These are phyloP conservation scores for Pseudogymnoascus sp. DNA, from an alignment of 2,329 filamentous ascomycete species.

Conservation along the genomic window DNA sequence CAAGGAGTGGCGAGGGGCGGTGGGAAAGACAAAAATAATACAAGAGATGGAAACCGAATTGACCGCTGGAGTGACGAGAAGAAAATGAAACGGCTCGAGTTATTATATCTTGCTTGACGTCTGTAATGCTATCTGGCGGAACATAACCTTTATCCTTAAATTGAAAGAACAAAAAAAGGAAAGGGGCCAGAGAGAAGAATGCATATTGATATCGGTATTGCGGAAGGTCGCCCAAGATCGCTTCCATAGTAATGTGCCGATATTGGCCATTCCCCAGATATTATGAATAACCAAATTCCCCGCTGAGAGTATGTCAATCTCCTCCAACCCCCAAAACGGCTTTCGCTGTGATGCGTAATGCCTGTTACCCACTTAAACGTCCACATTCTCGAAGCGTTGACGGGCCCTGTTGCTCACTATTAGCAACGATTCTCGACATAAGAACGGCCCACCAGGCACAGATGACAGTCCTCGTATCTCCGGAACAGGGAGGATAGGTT, in stretches of 20 bases:
- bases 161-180: not conserved
- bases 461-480: constrained; percentile 1
- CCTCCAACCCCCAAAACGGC: not conserved
- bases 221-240: constrained; percentile 4
- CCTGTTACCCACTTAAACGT: constrained; percentile 7
- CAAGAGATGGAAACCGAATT: not conserved
- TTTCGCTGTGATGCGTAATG: constrained; percentile 2
- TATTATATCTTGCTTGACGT: constrained; percentile 4
- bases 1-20: not conserved
- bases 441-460: not conserved
- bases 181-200: not conserved
- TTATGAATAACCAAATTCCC: not conserved
- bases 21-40: not conserved
- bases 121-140: constrained; percentile 1
- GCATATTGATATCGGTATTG: constrained; percentile 7
- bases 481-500: constrained; percentile 3
- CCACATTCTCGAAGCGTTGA: not conserved
- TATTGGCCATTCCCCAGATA: constrained; percentile 7
- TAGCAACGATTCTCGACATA: not conserved
- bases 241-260: not conserved
- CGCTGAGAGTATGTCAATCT: not conserved
- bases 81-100: not conserved
- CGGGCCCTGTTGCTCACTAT: not conserved
- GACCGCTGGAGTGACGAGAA: not conserved
- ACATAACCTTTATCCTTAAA: not conserved